Percentiles rank a stretch among this genome's conserved stretches.
phyloP scores from a whole-genome alignment of 2,329 filamentous ascomycete genomes.

The Neurospora sp. region DNA sequence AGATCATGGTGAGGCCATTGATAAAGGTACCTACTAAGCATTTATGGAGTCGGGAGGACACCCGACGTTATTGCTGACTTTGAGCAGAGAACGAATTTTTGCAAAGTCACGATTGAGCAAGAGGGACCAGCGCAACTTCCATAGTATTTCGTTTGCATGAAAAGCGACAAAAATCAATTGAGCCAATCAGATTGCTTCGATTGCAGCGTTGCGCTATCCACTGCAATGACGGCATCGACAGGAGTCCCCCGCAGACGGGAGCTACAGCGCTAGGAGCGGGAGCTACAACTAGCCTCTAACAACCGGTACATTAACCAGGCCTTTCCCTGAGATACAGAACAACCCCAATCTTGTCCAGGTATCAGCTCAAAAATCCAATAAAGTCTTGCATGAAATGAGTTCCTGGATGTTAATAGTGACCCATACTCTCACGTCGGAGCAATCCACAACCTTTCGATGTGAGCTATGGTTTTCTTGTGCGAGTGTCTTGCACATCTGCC shows the following conservation, averaged over 20 bases:
- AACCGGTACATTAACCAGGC: background rate
- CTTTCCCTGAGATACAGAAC: background rate
- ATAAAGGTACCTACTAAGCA: too few relatives aligned
- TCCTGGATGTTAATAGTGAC: too few relatives aligned
- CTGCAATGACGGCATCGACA: background rate
- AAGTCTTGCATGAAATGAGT: too few relatives aligned
- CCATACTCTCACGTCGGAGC: too few relatives aligned
- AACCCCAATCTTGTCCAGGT: too few relatives aligned
- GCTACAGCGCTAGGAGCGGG: background rate
- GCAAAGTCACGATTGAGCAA: background rate
- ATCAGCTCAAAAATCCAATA: too few relatives aligned
- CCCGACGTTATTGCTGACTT: too few relatives aligned
- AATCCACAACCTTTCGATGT: too few relatives aligned
- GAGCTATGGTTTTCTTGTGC: background rate
- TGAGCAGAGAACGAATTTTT: background rate
- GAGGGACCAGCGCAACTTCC: too few relatives aligned
- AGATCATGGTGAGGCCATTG: too few relatives aligned
- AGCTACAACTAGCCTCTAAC: background rate
- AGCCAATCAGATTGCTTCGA: background rate
- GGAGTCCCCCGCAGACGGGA: background rate
- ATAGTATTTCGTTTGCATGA: background rate
- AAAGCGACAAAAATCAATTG: too few relatives aligned
- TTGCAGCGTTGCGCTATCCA: background rate
- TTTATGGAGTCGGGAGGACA: too few relatives aligned
- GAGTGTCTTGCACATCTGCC: background rate